These are phyloP conservation scores for Croton setiger DNA, from an alignment of 441 rosid genomes.

Conservation along the genomic window DNA sequence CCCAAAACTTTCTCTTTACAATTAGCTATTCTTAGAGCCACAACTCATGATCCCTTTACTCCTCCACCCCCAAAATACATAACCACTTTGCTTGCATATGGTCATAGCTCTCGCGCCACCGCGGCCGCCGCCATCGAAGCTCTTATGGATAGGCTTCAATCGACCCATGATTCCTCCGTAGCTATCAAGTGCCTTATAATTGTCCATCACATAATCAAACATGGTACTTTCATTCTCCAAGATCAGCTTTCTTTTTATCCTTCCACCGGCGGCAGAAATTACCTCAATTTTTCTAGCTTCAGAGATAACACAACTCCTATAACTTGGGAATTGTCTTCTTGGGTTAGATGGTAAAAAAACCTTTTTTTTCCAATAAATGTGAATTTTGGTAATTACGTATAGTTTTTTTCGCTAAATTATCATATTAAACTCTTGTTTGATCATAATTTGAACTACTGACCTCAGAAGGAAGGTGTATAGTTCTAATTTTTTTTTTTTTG, in stretches of 20 bases:
- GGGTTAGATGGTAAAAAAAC: conserved; percentile 64
- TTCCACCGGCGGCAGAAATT: conserved; percentile 69
- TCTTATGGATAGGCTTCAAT: conserved; percentile 84
- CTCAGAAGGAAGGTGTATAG: too few species aligned
- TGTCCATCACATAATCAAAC: conserved; percentile 57
- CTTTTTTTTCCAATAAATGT: too few species aligned
- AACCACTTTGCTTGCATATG: conserved; percentile 53
- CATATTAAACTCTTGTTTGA: too few species aligned
- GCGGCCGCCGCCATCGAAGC: conserved; percentile 58
- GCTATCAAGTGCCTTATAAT: conserved; percentile 69
- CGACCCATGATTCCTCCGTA: conserved; percentile 63
- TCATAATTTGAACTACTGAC: too few species aligned
- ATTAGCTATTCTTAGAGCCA: conserved; percentile 66
- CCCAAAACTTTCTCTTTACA: conserved; percentile 43
- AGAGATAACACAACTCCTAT: conserved; percentile 51
- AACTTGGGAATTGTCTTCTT: conserved; percentile 77
- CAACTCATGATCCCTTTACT: conserved; percentile 61
- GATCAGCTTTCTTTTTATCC: conserved; percentile 86
- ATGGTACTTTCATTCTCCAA: conserved; percentile 80
- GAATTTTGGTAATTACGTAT: too few species aligned
- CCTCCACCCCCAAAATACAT: conserved; percentile 58
- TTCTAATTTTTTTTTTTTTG: background rate
- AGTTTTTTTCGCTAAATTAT: too few species aligned
- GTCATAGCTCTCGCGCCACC: conserved; percentile 66
- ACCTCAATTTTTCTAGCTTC: conserved; percentile 71